Conservation (phyloP, 2,329 filamentous ascomycete species). For the Fusarium agapanthi region DNA sequence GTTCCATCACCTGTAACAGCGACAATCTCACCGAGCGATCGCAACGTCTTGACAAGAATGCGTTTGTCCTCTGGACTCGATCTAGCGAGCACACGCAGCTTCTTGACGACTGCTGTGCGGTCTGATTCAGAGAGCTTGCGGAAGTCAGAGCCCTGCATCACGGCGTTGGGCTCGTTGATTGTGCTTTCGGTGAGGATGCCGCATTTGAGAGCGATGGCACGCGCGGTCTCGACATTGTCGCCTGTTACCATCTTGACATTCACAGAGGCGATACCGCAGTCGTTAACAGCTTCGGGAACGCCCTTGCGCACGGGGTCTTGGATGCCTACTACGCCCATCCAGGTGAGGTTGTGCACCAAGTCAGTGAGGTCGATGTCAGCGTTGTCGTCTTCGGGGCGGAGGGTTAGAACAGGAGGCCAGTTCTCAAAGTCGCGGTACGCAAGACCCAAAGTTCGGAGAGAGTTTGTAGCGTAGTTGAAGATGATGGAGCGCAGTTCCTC, state of each 20-base stretch:
- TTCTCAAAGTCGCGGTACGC: slow-evolving; percentile 75
- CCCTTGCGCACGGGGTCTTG: slow-evolving; percentile 72
- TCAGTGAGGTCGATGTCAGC: slow-evolving; percentile 57
- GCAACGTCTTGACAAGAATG: slow-evolving; percentile 69
- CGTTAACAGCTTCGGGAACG: slow-evolving; percentile 68
- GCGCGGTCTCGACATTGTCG: slow-evolving; percentile 56
- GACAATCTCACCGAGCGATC: slow-evolving; percentile 71
- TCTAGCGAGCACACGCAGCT: slow-evolving; percentile 73
- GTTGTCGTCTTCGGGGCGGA: slow-evolving; percentile 65
- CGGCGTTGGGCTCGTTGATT: slow-evolving; percentile 50
- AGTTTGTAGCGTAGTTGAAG: slow-evolving; percentile 67
- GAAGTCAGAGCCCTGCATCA: slow-evolving; percentile 66
- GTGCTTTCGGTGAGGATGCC: slow-evolving; percentile 67
- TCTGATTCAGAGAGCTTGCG: slow-evolving; percentile 61
- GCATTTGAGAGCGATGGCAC: slow-evolving; percentile 54
- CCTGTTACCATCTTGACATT: slow-evolving; percentile 71
- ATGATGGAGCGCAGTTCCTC: slow-evolving; percentile 63
- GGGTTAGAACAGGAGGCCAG: slow-evolving; percentile 72
- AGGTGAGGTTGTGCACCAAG: slow-evolving; percentile 54
- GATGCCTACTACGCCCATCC: slow-evolving; percentile 66
- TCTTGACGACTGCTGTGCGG: slow-evolving; percentile 62
- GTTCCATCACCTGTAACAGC: slow-evolving; percentile 74
- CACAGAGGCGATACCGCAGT: slow-evolving; percentile 71
- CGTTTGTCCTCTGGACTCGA: slow-evolving; percentile 77
- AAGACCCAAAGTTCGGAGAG: slow-evolving; percentile 77